These are phyloP conservation scores for Orbilia quercus DNA, from an alignment of 2,329 filamentous ascomycete species.

Conservation along the genomic window DNA sequence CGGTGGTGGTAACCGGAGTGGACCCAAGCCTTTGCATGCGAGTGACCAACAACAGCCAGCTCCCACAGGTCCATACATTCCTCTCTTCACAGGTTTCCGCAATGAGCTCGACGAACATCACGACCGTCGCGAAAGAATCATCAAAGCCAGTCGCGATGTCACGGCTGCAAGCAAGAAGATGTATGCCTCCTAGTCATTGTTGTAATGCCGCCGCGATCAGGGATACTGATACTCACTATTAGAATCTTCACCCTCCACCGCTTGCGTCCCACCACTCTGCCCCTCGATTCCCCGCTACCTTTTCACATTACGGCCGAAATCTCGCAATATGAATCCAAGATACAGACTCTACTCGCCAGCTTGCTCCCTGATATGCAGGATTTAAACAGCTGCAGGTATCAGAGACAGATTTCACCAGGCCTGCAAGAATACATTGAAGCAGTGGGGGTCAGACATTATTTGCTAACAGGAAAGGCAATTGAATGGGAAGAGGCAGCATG, in stretches of 20 bases:
- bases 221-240: conserved; percentile 2
- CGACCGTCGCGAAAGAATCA: conserved; percentile 86
- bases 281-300: conserved; percentile 71
- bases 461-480: conserved; percentile 81
- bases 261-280: conserved; percentile 22
- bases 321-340: conserved; percentile 75
- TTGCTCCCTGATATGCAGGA: conserved; percentile 79
- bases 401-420: conserved; percentile 78
- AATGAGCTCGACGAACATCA: conserved; percentile 93
- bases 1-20: conserved; percentile 25
- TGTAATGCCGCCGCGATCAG: background rate
- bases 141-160: conserved; percentile 91
- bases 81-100: conserved; percentile 88
- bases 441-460: conserved; percentile 86
- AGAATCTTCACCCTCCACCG: conserved; percentile 72
- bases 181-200: conserved; percentile 66
- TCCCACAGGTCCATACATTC: conserved; percentile 56
- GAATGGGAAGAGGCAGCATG: conserved; percentile 41
- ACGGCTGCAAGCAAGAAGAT: conserved; percentile 97
- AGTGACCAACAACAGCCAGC: conserved; percentile 11
- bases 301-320: conserved; percentile 76
- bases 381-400: conserved; percentile 85
- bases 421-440: conserved; percentile 97
- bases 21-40: conserved; percentile 13
- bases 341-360: conserved; percentile 74